Base-by-base conservation (phyloP, 2,329 filamentous ascomycete species). In the Chalara sp. region DNA sequence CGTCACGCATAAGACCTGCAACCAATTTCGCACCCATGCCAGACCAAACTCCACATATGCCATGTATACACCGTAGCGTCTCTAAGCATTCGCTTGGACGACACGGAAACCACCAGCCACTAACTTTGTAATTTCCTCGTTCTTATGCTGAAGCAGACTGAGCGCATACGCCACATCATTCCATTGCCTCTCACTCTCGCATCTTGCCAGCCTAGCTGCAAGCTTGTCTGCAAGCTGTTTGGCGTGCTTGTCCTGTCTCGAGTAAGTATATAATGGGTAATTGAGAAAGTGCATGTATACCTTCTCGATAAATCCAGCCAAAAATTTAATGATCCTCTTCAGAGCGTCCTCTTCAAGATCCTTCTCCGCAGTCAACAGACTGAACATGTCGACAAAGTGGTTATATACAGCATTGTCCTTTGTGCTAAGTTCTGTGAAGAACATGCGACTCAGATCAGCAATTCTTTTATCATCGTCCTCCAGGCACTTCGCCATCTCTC, bases 351-450 rank as follows among this genome's bases (percentile, higher is more conserved):
- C 92, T 7, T 89, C 84, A 58, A 99, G 75, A 32, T 76, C 80
- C 48, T 80, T 80, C 60, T 95, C 92, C 0, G 90, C 87, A 52
- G 88, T 93, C 44, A 99, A 75, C 57, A 97, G 72, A 64, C 87
- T 92, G 70, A 99, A 99, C 89, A 99, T 97, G 66, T 99, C 93
- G 31, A 99, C 90, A 70, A 99, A 99, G 72, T 99, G 92, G 67
- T 99, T 99, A 70, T 99, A 99, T 2, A 99, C 89, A 2, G 93
- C 93, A 65, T 99, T 99, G 67, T 99, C 93, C 74, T 99, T 99
- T 60, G 90, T 96, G 55, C 91, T 90, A 50, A 99, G 79, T 70
- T 99, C 93, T 0, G 89, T 92, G 70, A 99, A 99, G 80, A 99
- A 99, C 92, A 97, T 97, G 53, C 89, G 80, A 11, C 90, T 89